A percentile compares a stretch with the other conserved stretches of the same genome.
These are phyloP conservation scores for Pachyrhizus erosus DNA, from an alignment of 306 rosid species.

Conservation along the genomic window DNA sequence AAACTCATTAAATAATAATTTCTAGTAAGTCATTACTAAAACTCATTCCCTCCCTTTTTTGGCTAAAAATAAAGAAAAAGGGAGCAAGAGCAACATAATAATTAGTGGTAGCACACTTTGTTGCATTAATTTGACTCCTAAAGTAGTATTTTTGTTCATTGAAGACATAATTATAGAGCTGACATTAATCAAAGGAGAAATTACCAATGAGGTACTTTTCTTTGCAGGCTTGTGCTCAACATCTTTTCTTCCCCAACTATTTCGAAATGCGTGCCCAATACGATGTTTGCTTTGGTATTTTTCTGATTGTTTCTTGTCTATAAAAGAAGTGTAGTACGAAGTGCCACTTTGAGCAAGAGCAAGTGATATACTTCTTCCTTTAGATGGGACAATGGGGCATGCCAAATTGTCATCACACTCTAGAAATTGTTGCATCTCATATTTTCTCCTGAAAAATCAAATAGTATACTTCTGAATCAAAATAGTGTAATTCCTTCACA, in stretches of 20 bases:
- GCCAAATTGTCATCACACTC: slow-evolving; percentile 38
- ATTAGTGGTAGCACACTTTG: slow-evolving; percentile 21
- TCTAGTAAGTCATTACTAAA: neutral
- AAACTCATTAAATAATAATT: neutral
- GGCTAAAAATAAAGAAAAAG: neutral
- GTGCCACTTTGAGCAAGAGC: slow-evolving; percentile 46
- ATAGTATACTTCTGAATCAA: slow-evolving; percentile 31
- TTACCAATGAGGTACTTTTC: slow-evolving; percentile 75
- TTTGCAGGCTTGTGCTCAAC: slow-evolving; percentile 61
- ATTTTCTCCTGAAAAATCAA: slow-evolving; percentile 76
- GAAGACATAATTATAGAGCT: neutral
- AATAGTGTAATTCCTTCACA: slow-evolving; percentile 23
- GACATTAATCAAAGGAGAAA: slow-evolving; percentile 19
- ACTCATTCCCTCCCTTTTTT: neutral
- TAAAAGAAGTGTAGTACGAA: slow-evolving; percentile 35
- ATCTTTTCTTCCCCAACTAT: slow-evolving; percentile 83
- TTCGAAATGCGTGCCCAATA: slow-evolving; percentile 73
- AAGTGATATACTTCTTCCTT: slow-evolving; percentile 48
- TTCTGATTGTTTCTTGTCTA: slow-evolving; percentile 61
- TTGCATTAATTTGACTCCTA: neutral
- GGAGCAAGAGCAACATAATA: neutral
- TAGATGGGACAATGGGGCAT: slow-evolving; percentile 54
- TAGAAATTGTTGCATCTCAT: slow-evolving; percentile 67
- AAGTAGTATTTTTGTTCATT: neutral
- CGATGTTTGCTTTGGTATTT: slow-evolving; percentile 61